Evolutionary conservation across 2,329 filamentous ascomycete genomes (phyloP), one percentile per base, ranked within the genome.

Genomic region (Tolypocladium tropicale): DNA sequence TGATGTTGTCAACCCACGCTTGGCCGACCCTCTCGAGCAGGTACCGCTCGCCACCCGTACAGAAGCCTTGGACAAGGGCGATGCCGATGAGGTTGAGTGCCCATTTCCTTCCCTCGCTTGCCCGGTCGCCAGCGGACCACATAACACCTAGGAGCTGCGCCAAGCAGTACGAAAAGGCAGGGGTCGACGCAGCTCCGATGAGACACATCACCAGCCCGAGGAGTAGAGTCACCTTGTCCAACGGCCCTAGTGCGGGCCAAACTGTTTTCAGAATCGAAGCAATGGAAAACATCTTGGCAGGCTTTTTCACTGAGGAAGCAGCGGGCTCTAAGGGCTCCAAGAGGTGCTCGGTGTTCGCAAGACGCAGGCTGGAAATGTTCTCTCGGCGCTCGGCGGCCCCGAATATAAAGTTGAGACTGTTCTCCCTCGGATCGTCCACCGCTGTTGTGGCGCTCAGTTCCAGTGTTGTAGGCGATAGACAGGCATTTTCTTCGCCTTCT

Each of bases 111-210:
- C 85, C 81, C 10, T 74, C 67, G 1, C 75, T 70, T 6, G 74
- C 67, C 53, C 80, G 78, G 53, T 78, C 71, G 0, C 69, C 69
- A 0, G 76, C 64, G 0, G 79, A 68, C 70, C 86, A 89, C 67
- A 94, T 90, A 0, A 85, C 85, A 2, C 76, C 72, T 0, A 95
- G 78, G 0, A 96, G 78, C 56, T 85, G 82, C 0, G 90, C 82
- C 53, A 96, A 85, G 10, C 88, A 76, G 66, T 81, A 90, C 0
- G 90, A 86, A 63, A 96, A 96, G 0, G 82, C 74, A 0, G 91
- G 89, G 0, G 86, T 88, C 30, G 81, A 78, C 4, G 78, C 81
- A 4, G 89, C 86, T 51, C 89, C 84, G 0, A 86, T 62, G 1
- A 87, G 63, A 33, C 86, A 83, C 49, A 80, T 77, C 0, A 80